Base-by-base conservation (phyloP, 768 basidiomycete species). In the Russula ochroleuca region DNA sequence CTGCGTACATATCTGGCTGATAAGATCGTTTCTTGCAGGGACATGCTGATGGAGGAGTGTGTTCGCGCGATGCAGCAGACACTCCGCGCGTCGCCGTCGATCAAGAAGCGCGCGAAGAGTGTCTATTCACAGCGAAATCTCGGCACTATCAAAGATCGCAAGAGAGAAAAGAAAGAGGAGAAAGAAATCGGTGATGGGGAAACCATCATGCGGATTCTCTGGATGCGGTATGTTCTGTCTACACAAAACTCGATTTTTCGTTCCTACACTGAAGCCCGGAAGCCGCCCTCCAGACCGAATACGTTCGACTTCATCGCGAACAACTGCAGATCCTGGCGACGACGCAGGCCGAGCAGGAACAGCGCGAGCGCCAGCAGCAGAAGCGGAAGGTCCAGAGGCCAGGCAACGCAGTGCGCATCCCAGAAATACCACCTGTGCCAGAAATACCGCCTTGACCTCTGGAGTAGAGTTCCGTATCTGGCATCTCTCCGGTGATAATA, bases 61-160 rank as follows among this genome's bases (percentile, higher is more conserved):
- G 94, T 97, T 21, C 86, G 91, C 9, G 90, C 94, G 79, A 94
- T 96, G 86, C 94, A 96, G 71, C 88, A 92, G 69, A 88, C 83
- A 13, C 78, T 98, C 40, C 83, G 88, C 15, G 80, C 83, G 5
- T 80, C 86, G 1, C 85, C 91, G 8, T 83, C 88, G 11, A 79
- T 90, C 68, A 91, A 90, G 79, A 92, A 90, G 73, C 87, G 94
- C 11, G 89, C 86, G 2, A 98, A 98, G 82, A 93, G 92, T 64
- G 90, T 99, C 21, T 91, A 93, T 67, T 79, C 86, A 14, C 94
- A 96, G 70, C 85, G 94, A 54, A 99, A 98, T 73, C 83, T 98
- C 7, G 96, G 96, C 13, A 99, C 97, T 8, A 98, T 99, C 73
- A 88, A 88, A 74, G 86, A 94, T 70, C 83, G 93, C 67, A 98